phyloP scores from a whole-genome alignment of 148 eudicot genomes.

The Cornus suecica region DNA sequence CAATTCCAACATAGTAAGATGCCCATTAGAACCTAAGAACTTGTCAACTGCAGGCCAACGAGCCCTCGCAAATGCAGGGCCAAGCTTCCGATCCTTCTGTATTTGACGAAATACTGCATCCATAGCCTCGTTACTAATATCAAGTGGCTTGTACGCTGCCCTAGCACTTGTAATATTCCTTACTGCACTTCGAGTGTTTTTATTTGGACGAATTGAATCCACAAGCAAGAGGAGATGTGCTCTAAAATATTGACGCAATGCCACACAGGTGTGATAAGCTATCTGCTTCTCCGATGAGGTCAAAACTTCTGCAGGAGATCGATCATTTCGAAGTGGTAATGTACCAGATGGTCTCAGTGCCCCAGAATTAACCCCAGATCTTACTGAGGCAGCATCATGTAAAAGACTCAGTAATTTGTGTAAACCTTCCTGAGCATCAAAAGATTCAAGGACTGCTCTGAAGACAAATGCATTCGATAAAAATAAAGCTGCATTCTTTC shows the following conservation, averaged over 20 bases:
- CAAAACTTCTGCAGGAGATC: constrained; percentile 73
- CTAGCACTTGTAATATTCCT: constrained; percentile 62
- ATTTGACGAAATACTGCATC: constrained; percentile 80
- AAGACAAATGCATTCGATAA: constrained; percentile 92
- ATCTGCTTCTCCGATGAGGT: constrained; percentile 94
- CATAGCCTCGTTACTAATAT: constrained; percentile 88
- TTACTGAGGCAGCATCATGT: constrained; percentile 80
- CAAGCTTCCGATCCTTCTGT: constrained; percentile 94
- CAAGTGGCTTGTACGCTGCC: constrained; percentile 91
- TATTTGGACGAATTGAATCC: constrained; percentile 80
- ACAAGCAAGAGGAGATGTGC: constrained; percentile 84
- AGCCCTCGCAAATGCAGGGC: constrained; percentile 83
- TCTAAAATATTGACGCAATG: constrained; percentile 89
- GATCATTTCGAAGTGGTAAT: constrained; percentile 71
- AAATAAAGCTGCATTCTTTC: constrained; percentile 92
- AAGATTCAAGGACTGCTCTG: constrained; percentile 87
- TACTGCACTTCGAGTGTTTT: constrained; percentile 62
- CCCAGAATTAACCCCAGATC: constrained; percentile 79
- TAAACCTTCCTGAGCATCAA: constrained; percentile 86
- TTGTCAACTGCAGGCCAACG: constrained; percentile 91
- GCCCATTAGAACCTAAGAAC: constrained; percentile 79
- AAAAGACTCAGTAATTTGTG: constrained; percentile 65
- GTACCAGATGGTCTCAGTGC: constrained; percentile 52
- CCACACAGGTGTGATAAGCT: constrained; percentile 91
- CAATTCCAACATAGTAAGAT: constrained; percentile 88